These are phyloP conservation scores for Pseudozyma pruni DNA, from an alignment of 1,284 basidiomycete species.

Conservation along the genomic window DNA sequence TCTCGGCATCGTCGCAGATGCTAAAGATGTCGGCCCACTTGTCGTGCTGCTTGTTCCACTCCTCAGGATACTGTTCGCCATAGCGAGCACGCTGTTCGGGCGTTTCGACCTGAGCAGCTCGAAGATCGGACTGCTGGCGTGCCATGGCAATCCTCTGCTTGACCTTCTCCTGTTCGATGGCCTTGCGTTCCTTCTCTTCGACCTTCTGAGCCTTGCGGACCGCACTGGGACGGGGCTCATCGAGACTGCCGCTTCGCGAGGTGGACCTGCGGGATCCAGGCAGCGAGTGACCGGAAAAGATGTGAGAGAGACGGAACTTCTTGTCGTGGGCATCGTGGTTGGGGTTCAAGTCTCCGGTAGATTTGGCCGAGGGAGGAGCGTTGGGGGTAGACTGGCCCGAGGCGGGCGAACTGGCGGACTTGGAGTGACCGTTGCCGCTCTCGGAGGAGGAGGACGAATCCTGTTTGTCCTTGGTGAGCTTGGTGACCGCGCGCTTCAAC, in stretches of 20 bases:
- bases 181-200: slow-evolving; percentile 51
- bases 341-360: slow-evolving; percentile 27
- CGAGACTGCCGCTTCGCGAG: slow-evolving; percentile 29
- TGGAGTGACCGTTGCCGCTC: slow-evolving; percentile 21
- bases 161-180: slow-evolving; percentile 38
- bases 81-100: slow-evolving; percentile 57
- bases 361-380: slow-evolving; percentile 19
- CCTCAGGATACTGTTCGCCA: slow-evolving; percentile 41
- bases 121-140: slow-evolving; percentile 45
- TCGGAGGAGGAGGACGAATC: slow-evolving; percentile 14
- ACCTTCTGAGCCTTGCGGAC: slow-evolving; percentile 37
- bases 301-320: slow-evolving; percentile 49
- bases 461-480: slow-evolving; percentile 36
- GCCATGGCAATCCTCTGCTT: slow-evolving; percentile 32
- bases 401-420: slow-evolving; percentile 7
- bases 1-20: slow-evolving; percentile 35
- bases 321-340: slow-evolving; percentile 24
- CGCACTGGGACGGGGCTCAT: slow-evolving; percentile 46
- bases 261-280: slow-evolving; percentile 20
- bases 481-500: slow-evolving; percentile 41
- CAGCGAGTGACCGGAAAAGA: slow-evolving; percentile 37
- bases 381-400: slow-evolving; percentile 23
- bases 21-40: slow-evolving; percentile 29
- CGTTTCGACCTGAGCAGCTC: slow-evolving; percentile 52
- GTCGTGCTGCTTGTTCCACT: slow-evolving; percentile 40